Evolutionary conservation across 1,139 yeast genomes (phyloP).

Genomic region (Lipomyces yarrowii): DNA sequence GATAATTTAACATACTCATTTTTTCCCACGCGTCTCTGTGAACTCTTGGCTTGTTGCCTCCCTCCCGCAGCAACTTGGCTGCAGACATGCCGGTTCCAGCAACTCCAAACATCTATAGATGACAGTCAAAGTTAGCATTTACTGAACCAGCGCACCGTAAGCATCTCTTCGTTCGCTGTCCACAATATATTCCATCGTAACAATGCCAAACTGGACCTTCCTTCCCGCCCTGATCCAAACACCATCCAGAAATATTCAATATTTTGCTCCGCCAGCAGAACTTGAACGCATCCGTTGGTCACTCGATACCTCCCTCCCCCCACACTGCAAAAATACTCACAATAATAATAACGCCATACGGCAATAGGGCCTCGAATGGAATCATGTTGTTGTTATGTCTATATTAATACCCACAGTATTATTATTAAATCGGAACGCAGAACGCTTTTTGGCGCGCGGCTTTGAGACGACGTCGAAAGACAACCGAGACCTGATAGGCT

Average conservation of each 20-base stretch:
- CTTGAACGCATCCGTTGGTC: not conserved
- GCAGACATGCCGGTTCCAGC: conserved; percentile 57
- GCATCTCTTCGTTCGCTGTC: not conserved
- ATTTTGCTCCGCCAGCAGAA: not conserved
- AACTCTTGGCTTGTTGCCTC: conserved; percentile 57
- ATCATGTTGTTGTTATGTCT: conserved; percentile 48
- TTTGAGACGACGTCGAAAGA: not conserved
- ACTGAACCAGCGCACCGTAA: not conserved
- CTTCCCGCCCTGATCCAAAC: too few species aligned
- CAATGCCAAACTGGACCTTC: not conserved
- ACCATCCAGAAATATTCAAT: too few species aligned
- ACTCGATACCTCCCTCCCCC: not conserved
- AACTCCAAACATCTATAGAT: conserved; percentile 49
- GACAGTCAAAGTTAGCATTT: not conserved
- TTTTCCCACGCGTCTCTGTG: conserved; percentile 63
- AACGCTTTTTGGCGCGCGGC: not conserved
- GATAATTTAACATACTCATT: conserved; percentile 40
- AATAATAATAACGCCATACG: conserved; percentile 64
- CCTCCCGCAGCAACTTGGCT: conserved; percentile 54
- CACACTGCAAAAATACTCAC: conserved; percentile 40
- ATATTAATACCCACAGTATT: not conserved
- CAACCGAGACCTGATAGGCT: conserved; percentile 4
- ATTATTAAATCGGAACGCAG: not conserved
- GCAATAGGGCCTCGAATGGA: conserved; percentile 73
- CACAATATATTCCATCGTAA: not conserved